phyloP scores from a whole-genome alignment of 2,329 filamentous ascomycete genomes.

The Alternaria arborescens region DNA sequence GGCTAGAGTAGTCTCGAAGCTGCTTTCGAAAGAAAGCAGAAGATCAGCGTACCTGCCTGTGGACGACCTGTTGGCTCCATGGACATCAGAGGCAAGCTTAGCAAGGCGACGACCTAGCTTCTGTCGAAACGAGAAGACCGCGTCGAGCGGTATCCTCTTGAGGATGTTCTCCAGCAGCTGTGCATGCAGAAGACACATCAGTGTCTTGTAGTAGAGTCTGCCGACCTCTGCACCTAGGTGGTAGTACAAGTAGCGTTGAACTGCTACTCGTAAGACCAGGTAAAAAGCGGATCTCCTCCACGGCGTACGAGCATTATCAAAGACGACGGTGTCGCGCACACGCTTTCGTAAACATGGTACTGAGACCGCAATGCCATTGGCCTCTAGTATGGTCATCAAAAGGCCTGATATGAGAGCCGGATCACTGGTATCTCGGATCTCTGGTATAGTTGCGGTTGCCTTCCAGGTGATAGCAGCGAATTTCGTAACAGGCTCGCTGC shows the following conservation, averaged over 20 bases:
- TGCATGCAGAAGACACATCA: conserved; percentile 61
- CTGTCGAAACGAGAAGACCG: conserved; percentile 53
- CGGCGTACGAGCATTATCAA: conserved; percentile 58
- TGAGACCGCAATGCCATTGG: conserved; percentile 55
- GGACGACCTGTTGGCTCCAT: background rate
- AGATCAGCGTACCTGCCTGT: conserved; percentile 1
- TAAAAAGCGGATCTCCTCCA: conserved; percentile 72
- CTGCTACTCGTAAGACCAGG: conserved; percentile 67
- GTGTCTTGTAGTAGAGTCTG: conserved; percentile 64
- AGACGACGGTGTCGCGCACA: conserved; percentile 69
- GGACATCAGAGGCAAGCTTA: conserved; percentile 61
- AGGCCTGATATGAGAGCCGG: conserved; percentile 68
- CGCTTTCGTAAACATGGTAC: conserved; percentile 62
- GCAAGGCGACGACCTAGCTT: conserved; percentile 67
- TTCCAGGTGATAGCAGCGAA: conserved; percentile 65
- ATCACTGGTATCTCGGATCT: conserved; percentile 65
- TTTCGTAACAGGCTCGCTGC: conserved; percentile 60
- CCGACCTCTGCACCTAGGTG: conserved; percentile 54
- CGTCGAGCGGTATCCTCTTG: conserved; percentile 45
- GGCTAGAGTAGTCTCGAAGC: conserved; percentile 26
- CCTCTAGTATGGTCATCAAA: conserved; percentile 68
- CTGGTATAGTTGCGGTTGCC: conserved; percentile 57
- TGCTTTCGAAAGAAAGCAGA: conserved; percentile 2
- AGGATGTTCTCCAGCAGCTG: conserved; percentile 56
- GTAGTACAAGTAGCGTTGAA: conserved; percentile 62